Conservation (phyloP, 192 early-diverging fungal species). For the Physocladia obscura region DNA sequence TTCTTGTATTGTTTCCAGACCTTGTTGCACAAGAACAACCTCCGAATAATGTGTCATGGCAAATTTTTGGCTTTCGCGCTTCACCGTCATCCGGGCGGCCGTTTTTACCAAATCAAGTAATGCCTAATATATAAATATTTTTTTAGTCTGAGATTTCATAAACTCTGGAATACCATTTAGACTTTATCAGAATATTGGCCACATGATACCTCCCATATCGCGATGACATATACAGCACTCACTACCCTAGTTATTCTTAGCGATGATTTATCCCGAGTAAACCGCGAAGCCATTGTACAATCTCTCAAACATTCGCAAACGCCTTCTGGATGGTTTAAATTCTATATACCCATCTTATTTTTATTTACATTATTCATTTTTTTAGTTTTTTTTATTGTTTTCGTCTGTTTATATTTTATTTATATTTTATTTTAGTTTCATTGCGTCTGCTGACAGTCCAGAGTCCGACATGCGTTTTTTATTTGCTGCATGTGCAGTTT, state of each 20-base stretch:
- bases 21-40: neutral
- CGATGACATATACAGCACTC: conserved; percentile 90
- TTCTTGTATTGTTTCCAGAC: neutral
- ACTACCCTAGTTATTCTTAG: conserved; percentile 75
- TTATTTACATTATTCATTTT: conserved; percentile 11
- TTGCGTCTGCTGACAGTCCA: conserved; percentile 61
- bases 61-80: conserved; percentile 69
- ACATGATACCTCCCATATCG: conserved; percentile 38
- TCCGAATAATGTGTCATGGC: neutral
- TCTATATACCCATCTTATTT: too few species aligned
- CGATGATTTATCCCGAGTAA: conserved; percentile 84
- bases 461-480: conserved; percentile 90
- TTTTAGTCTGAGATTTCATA: neutral
- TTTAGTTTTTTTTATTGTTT: neutral
- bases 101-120: conserved; percentile 35
- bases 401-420: neutral
- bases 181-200: conserved; percentile 1
- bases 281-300: conserved; percentile 63
- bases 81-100: conserved; percentile 65
- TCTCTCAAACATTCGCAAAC: conserved; percentile 69
- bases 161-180: neutral
- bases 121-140: too few species aligned
- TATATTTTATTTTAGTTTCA: conserved; percentile 50
- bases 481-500: conserved; percentile 85
- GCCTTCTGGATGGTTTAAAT: conserved; percentile 68